These are phyloP conservation scores for Candida incommunis DNA, from an alignment of 805 yeast genomes.

Conservation along the genomic window DNA sequence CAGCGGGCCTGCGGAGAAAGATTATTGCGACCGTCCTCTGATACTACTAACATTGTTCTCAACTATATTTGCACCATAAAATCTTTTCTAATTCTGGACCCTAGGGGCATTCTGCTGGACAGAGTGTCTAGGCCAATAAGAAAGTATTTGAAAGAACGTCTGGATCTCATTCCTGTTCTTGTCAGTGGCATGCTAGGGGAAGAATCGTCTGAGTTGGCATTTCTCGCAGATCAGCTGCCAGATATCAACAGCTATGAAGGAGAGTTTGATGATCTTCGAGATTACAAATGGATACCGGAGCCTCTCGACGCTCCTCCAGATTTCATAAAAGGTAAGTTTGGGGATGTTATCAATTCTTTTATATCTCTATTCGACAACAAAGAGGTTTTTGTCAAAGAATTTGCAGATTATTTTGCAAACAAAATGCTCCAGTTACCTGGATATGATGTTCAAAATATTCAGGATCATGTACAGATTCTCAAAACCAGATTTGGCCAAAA, in stretches of 20 bases:
- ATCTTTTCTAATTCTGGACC: conserved; percentile 66
- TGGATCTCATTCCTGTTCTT: conserved; percentile 55
- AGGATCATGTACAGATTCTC: conserved; percentile 35
- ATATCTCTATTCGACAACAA: conserved; percentile 61
- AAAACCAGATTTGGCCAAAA: conserved; percentile 52
- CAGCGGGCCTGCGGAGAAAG: conserved; percentile 28
- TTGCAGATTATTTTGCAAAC: conserved; percentile 45
- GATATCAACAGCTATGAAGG: conserved; percentile 6
- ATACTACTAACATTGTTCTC: conserved; percentile 57
- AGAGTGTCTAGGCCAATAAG: conserved; percentile 67
- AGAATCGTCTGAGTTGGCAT: conserved; percentile 30
- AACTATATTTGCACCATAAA: conserved; percentile 59
- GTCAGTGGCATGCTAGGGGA: conserved; percentile 54
- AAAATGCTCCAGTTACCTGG: conserved; percentile 30
- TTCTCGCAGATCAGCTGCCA: conserved; percentile 39
- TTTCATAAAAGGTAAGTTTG: conserved; percentile 41
- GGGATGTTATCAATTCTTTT: conserved; percentile 58
- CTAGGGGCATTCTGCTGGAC: conserved; percentile 71
- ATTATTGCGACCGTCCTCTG: conserved; percentile 66
- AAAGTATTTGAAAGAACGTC: conserved; percentile 51
- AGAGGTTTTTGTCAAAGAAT: conserved; percentile 49
- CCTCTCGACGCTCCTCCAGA: conserved; percentile 87
- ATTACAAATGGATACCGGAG: conserved; percentile 64
- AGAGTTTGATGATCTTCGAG: conserved; percentile 28
- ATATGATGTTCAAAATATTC: conserved; percentile 20